Percentiles rank a stretch among this genome's conserved stretches.
phyloP scores from a whole-genome alignment of 2,329 filamentous ascomycete species.

The Madurella fahalii region DNA sequence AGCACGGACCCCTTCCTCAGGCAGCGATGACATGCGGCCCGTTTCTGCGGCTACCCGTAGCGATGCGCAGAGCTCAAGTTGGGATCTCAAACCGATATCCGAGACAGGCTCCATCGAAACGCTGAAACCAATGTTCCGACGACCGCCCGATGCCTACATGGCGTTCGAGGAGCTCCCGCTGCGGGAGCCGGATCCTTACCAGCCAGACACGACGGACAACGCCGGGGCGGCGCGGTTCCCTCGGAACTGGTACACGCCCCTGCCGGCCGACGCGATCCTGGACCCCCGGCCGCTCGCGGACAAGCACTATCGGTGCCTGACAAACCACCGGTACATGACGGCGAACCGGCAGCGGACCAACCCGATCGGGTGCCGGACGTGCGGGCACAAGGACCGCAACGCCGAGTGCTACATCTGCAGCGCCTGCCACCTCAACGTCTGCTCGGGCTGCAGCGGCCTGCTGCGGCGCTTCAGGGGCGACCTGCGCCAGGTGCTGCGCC shows the following conservation, averaged over 20 bases:
- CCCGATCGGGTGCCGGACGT: conserved; percentile 52
- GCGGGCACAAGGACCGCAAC: conserved; percentile 31
- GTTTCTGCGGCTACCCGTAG: neutral
- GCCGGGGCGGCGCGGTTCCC: conserved; percentile 28
- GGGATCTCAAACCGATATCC: conserved; percentile 15
- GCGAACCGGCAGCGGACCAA: conserved; percentile 46
- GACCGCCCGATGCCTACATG: neutral
- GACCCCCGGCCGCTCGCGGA: conserved; percentile 38
- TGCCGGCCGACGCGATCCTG: conserved; percentile 36
- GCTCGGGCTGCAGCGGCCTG: conserved; percentile 37
- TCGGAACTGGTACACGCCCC: conserved; percentile 26
- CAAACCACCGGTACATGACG: conserved; percentile 46
- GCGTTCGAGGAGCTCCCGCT: conserved; percentile 1
- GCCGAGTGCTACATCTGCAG: conserved; percentile 40
- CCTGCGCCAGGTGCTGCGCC: conserved; percentile 39
- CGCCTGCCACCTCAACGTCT: conserved; percentile 24
- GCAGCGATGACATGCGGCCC: conserved; percentile 13
- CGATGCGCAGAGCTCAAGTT: neutral
- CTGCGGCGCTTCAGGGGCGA: conserved; percentile 42
- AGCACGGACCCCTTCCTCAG: conserved; percentile 21
- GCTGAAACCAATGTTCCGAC: conserved; percentile 12
- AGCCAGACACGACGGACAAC: conserved; percentile 20
- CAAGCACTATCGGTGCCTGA: conserved; percentile 44
- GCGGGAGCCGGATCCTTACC: conserved; percentile 9
- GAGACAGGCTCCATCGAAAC: conserved; percentile 26